These are phyloP conservation scores for Mucor sp. DNA, from an alignment of 371 early-diverging fungal species.

Conservation along the genomic window DNA sequence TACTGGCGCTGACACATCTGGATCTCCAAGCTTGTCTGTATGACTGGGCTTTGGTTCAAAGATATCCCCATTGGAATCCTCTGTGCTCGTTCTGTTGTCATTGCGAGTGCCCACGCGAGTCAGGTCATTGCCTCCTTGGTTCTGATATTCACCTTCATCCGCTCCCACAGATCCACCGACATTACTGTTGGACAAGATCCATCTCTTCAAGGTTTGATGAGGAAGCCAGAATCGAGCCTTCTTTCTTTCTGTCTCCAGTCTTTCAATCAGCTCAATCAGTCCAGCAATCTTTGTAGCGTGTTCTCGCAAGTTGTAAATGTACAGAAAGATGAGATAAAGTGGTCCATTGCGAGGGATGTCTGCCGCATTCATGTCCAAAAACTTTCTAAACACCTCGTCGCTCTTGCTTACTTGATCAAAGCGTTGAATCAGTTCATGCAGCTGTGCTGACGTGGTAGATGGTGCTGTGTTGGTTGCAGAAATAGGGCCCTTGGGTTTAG, in stretches of 20 bases:
- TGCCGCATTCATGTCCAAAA: conserved; percentile 9
- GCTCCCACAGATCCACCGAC: conserved; percentile 22
- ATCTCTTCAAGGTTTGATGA: conserved; percentile 27
- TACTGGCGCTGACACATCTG: conserved; percentile 42
- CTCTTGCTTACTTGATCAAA: conserved; percentile 10
- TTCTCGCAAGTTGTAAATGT: conserved; percentile 25
- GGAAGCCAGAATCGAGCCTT: conserved; percentile 27
- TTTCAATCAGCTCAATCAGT: conserved; percentile 22
- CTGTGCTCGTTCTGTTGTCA: background rate
- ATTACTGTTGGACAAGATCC: conserved; percentile 17
- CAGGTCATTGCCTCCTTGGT: conserved; percentile 6
- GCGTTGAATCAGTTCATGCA: background rate
- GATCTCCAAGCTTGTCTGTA: conserved; percentile 23
- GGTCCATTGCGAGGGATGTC: conserved; percentile 26
- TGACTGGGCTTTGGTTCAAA: background rate
- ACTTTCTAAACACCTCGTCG: conserved; percentile 10
- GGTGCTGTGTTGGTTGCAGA: background rate
- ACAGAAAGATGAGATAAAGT: conserved; percentile 26
- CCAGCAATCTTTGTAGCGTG: conserved; percentile 16
- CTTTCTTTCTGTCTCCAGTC: conserved; percentile 15
- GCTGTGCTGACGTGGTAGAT: background rate
- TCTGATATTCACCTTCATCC: conserved; percentile 13
- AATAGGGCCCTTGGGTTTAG: background rate
- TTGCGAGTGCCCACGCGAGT: conserved; percentile 15
- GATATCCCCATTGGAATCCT: background rate